phyloP scores from a whole-genome alignment of 768 basidiomycete genomes.

The Auricularia sp. region DNA sequence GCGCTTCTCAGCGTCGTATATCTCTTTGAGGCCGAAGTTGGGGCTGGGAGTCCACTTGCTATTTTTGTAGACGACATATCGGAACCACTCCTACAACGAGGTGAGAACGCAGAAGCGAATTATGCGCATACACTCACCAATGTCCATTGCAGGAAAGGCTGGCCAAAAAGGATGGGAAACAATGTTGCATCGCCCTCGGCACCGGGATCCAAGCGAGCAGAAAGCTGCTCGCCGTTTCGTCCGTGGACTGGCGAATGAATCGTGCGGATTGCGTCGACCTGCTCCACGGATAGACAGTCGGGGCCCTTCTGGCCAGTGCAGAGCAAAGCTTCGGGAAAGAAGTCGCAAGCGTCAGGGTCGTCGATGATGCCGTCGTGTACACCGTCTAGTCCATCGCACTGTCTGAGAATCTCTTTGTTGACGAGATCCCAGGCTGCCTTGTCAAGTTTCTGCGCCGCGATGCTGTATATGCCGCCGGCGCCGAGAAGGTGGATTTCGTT shows the following conservation, averaged over 20 bases:
- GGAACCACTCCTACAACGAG: background rate
- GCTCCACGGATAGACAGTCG: conserved; percentile 17
- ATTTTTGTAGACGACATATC: background rate
- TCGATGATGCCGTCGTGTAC: conserved; percentile 21
- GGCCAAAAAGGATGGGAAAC: background rate
- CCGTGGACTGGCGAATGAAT: conserved; percentile 20
- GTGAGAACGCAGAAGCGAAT: background rate
- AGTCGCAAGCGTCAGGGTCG: conserved; percentile 18
- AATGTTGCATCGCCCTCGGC: conserved; percentile 11
- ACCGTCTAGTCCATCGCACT: conserved; percentile 24
- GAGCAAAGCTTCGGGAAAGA: conserved; percentile 20
- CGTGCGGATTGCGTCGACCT: conserved; percentile 18
- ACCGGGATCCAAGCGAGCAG: conserved; percentile 20
- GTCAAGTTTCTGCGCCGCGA: background rate
- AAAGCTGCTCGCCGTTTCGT: conserved; percentile 15
- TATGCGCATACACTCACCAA: background rate
- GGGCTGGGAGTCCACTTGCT: background rate
- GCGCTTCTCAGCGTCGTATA: no score
- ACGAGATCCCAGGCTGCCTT: conserved; percentile 14
- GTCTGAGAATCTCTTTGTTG: conserved; percentile 20
- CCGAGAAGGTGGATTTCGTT: conserved; percentile 6
- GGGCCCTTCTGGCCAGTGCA: conserved; percentile 11
- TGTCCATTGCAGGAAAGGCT: background rate
- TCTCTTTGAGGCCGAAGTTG: background rate
- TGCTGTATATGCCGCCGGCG: background rate